A percentile compares a stretch with the other conserved stretches of the same genome.
Evolutionary conservation across 768 basidiomycete species (phyloP).

Genomic region (Mycena kentingensis): DNA sequence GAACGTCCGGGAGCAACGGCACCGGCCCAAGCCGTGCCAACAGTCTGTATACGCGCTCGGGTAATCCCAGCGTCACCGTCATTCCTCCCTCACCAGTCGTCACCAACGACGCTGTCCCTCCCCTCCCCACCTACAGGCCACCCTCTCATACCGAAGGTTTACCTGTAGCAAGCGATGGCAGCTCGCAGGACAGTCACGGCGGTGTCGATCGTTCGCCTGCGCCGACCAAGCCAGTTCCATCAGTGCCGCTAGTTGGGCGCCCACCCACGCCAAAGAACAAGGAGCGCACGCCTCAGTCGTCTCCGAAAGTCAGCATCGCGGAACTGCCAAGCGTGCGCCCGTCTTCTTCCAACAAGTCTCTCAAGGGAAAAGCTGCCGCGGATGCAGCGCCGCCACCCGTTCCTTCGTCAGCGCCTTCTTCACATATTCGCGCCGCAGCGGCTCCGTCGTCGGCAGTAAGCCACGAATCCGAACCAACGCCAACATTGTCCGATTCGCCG

Average conservation of each 20-base stretch:
- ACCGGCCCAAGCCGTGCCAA: not conserved
- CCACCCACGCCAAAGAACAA: slow-evolving; percentile 22
- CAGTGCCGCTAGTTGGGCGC: slow-evolving; percentile 19
- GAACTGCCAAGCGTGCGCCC: slow-evolving; percentile 33
- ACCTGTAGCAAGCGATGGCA: slow-evolving; percentile 12
- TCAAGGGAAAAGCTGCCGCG: slow-evolving; percentile 29
- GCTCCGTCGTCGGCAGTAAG: slow-evolving; percentile 6
- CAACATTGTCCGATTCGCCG: slow-evolving; percentile 43
- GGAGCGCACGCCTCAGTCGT: slow-evolving; percentile 9
- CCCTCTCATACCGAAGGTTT: slow-evolving; percentile 20
- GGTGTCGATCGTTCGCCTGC: slow-evolving; percentile 10
- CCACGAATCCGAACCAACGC: slow-evolving; percentile 17
- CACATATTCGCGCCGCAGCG: slow-evolving; percentile 24
- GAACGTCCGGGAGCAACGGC: slow-evolving; percentile 27
- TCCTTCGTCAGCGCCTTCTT: slow-evolving; percentile 2
- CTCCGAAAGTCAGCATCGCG: slow-evolving; percentile 26
- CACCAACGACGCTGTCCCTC: slow-evolving; percentile 29
- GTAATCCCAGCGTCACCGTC: slow-evolving; percentile 44
- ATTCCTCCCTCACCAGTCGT: slow-evolving; percentile 48
- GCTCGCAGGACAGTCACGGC: slow-evolving; percentile 1
- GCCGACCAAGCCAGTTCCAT: slow-evolving; percentile 16
- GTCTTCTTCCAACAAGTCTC: slow-evolving; percentile 40
- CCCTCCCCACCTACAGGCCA: slow-evolving; percentile 25
- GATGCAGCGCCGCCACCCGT: slow-evolving; percentile 15
- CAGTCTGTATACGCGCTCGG: not conserved